Conservation (phyloP, 2,329 filamentous ascomycete genomes). For the Dactylellina drechsleri region DNA sequence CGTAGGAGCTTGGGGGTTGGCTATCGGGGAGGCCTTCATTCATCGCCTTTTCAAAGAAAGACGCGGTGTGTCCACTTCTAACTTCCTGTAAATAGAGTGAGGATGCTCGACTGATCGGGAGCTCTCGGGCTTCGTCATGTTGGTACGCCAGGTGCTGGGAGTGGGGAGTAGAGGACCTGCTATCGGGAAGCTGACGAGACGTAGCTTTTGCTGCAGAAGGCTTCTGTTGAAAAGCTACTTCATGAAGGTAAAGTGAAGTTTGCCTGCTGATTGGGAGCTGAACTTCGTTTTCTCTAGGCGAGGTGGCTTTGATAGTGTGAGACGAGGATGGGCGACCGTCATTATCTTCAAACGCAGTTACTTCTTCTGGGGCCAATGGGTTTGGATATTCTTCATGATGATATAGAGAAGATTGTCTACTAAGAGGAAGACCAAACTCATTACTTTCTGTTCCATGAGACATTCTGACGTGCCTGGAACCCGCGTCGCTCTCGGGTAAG, state of each 20-base stretch:
- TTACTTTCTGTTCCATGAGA: neutral
- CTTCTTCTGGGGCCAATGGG: neutral
- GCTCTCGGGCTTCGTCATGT: neutral
- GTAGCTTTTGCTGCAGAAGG: neutral
- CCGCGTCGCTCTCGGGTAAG: slow-evolving; percentile 23
- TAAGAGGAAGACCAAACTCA: slow-evolving; percentile 17
- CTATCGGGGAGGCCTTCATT: slow-evolving; percentile 17
- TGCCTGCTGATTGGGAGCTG: slow-evolving; percentile 48
- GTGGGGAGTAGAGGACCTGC: slow-evolving; percentile 31
- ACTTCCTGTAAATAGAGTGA: slow-evolving; percentile 19
- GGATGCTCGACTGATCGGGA: slow-evolving; percentile 35
- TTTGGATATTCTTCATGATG: neutral
- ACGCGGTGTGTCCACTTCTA: neutral
- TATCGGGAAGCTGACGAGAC: slow-evolving; percentile 15
- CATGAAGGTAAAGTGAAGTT: slow-evolving; percentile 37
- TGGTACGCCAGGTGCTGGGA: neutral
- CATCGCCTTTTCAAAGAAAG: neutral
- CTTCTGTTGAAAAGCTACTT: neutral
- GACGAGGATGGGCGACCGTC: slow-evolving; percentile 45
- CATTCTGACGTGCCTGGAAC: neutral
- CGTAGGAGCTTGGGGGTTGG: slow-evolving; percentile 18
- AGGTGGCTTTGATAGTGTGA: slow-evolving; percentile 36
- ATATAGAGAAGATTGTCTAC: slow-evolving; percentile 36
- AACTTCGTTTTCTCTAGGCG: slow-evolving; percentile 10
- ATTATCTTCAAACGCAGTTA: slow-evolving; percentile 17